Evolutionary conservation across 2,329 filamentous ascomycete genomes (phyloP), one percentile per base, ranked within the genome.

Genomic region (Trichoderma cornu-damae): DNA sequence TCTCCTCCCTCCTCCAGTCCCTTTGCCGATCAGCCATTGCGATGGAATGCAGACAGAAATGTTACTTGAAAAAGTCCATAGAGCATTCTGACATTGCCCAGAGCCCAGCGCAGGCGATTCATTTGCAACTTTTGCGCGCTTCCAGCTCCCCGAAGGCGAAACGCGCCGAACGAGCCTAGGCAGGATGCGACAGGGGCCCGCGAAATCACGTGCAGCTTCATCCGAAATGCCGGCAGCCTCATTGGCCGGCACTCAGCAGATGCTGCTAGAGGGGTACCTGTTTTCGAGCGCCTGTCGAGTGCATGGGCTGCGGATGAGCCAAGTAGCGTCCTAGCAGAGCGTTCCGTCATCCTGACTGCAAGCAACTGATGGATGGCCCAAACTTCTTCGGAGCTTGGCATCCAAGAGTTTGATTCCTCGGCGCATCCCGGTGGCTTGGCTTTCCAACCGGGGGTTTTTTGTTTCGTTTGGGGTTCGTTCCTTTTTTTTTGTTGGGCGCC

Each of bases 1-100:
- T 76, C 44, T 83, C 78, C 4, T 78, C 76, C 44, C 68, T 73
- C 68, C 70, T 75, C 67, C 76, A 78, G 20, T 82, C 78, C 46
- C 70, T 65, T 26, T 65, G 68, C 11, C 50, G 61, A 40, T 71
- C 70, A 28, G 68, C 64, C 72, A 74, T 74, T 30, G 9, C 26
- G 14, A 28, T 22, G 30, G 16, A 14, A 26, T 6, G 12, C 26
- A 40, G 12, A 24, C 4, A 11, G 26, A 34, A 4, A n/a, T 24
- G 30, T 9, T 7, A 18, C 3, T 8, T 7, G 22, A 2, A 12
- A 5, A 22, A 24, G 22, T 43, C 26, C 20, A 26, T 12, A 43
- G 8, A 26, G 18, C 8, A 12, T 8, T 6, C n/a, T 18, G 16
- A 30, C 43, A 30, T 46, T n/a, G 14, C 43, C 8, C 43, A 30